phyloP scores from a whole-genome alignment of 2,329 filamentous ascomycete genomes.

The Ilyonectria mors-panacis region DNA sequence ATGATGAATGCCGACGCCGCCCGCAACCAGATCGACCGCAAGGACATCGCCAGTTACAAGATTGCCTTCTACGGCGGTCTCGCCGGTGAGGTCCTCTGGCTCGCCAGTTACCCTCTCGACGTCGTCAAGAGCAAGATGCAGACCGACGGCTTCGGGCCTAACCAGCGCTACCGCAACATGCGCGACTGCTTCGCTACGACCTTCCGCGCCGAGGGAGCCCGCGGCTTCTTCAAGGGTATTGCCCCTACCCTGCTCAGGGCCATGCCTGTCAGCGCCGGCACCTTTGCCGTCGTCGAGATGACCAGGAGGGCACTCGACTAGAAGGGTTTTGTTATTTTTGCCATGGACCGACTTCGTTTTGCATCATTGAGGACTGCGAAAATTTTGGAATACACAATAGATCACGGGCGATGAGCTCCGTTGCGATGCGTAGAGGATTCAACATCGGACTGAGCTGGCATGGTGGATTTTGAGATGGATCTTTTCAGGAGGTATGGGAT shows the following conservation, averaged over 20 bases:
- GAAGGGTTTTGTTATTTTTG: slow-evolving; percentile 24
- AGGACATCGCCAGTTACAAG: slow-evolving; percentile 86
- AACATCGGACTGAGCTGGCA: slow-evolving; percentile 25
- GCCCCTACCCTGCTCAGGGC: slow-evolving; percentile 91
- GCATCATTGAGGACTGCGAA: slow-evolving; percentile 7
- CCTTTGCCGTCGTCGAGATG: slow-evolving; percentile 87
- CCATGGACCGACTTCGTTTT: slow-evolving; percentile 1
- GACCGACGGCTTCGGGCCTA: slow-evolving; percentile 87
- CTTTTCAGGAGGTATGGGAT: slow-evolving; percentile 23
- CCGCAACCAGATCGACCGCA: slow-evolving; percentile 81
- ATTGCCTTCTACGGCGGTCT: slow-evolving; percentile 93
- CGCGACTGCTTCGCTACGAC: slow-evolving; percentile 90
- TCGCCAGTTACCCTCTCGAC: slow-evolving; percentile 94
- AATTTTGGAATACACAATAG: slow-evolving; percentile 23
- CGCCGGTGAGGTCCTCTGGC: slow-evolving; percentile 94
- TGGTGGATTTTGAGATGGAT: slow-evolving; percentile 27
- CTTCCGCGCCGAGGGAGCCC: slow-evolving; percentile 80
- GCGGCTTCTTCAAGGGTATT: slow-evolving; percentile 96
- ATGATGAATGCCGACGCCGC: slow-evolving; percentile 92
- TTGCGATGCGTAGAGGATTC: slow-evolving; percentile 34
- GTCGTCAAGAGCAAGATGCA: slow-evolving; percentile 99
- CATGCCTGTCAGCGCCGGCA: slow-evolving; percentile 98
- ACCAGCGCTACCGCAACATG: slow-evolving; percentile 85
- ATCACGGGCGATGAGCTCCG: slow-evolving; percentile 24
- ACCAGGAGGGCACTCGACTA: slow-evolving; percentile 74